phyloP scores from a whole-genome alignment of 2,329 filamentous ascomycete species.

The Lecanicillium sp. region DNA sequence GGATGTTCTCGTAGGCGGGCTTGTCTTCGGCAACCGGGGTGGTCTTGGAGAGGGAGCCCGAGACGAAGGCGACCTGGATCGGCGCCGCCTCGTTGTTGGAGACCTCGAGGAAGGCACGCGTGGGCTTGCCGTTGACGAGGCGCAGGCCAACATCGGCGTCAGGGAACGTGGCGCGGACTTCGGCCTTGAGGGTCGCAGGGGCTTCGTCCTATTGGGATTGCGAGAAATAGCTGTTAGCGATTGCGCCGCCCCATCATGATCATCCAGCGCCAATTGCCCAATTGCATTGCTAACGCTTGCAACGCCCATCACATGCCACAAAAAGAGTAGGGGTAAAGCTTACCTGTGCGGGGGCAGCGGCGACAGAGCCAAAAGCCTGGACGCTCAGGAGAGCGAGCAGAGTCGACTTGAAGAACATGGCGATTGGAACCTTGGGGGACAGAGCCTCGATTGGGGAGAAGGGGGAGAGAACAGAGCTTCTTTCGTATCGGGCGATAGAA shows the following conservation, averaged over 20 bases:
- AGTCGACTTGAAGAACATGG: conserved; percentile 69
- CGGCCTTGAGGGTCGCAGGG: conserved; percentile 45
- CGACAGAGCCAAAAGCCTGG: conserved; percentile 57
- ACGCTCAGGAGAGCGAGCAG: conserved; percentile 65
- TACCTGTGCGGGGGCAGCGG: conserved; percentile 39
- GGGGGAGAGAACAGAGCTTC: conserved; percentile 4
- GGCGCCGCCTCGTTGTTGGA: conserved; percentile 74
- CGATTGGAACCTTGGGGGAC: conserved; percentile 6
- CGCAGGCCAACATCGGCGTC: conserved; percentile 85
- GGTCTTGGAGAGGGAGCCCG: conserved; percentile 61
- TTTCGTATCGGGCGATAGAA: background rate
- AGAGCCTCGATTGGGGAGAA: conserved; percentile 8
- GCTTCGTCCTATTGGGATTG: conserved; percentile 9
- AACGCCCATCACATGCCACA: too few species aligned
- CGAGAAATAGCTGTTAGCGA: too few species aligned
- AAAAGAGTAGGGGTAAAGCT: conserved; percentile 33
- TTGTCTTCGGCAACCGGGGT: conserved; percentile 38
- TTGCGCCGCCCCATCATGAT: too few species aligned
- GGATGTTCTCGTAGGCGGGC: conserved; percentile 44
- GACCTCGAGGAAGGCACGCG: conserved; percentile 73
- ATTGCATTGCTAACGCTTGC: too few species aligned
- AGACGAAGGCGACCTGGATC: conserved; percentile 68
- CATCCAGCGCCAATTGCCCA: too few species aligned
- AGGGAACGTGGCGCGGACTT: conserved; percentile 55
- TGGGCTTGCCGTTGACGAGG: conserved; percentile 86